A percentile compares a stretch with the other conserved stretches of the same genome.
Evolutionary conservation across 2,329 filamentous ascomycete species (phyloP).

Genomic region (Aspergillus alliaceus): DNA sequence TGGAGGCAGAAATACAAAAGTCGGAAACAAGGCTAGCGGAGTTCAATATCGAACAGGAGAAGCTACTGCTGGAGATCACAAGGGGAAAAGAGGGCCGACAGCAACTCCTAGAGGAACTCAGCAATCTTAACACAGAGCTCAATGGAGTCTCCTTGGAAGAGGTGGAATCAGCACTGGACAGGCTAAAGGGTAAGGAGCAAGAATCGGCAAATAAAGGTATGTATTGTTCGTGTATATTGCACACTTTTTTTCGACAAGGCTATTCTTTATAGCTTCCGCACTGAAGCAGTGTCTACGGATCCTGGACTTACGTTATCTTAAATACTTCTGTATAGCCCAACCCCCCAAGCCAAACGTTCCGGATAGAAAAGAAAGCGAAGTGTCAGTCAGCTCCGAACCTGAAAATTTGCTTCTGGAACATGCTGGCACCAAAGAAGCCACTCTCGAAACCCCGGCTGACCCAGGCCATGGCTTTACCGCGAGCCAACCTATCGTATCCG

Average conservation of each 20-base stretch:
- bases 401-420: neutral
- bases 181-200: conserved; percentile 19
- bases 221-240: neutral
- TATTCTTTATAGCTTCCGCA: neutral
- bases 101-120: conserved; percentile 50
- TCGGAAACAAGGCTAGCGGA: conserved; percentile 34
- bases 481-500: neutral
- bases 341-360: neutral
- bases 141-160: conserved; percentile 47
- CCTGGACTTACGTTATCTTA: neutral
- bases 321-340: neutral
- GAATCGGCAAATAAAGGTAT: conserved; percentile 20
- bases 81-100: conserved; percentile 44
- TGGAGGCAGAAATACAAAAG: conserved; percentile 47
- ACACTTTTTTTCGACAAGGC: neutral
- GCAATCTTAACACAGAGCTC: conserved; percentile 49
- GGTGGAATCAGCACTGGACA: conserved; percentile 38
- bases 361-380: neutral
- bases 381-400: neutral
- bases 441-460: neutral
- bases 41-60: conserved; percentile 37
- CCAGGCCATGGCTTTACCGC: neutral
- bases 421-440: neutral
- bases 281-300: neutral
- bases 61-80: conserved; percentile 47